A percentile compares a stretch with the other conserved stretches of the same genome.
Conservation (phyloP, 1,284 basidiomycete species). For the Golubevia pallescens region DNA sequence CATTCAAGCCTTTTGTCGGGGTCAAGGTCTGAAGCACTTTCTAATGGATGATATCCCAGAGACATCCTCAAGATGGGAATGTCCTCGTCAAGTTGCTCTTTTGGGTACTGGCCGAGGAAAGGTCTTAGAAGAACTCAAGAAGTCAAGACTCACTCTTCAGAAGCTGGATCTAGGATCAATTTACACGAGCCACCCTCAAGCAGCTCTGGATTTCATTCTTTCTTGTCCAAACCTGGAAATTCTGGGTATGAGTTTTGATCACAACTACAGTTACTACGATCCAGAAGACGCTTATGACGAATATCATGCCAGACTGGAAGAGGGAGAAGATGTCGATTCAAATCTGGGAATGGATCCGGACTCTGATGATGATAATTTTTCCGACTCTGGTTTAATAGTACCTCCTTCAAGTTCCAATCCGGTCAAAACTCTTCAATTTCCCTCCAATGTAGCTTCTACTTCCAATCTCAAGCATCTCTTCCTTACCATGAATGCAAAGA, state of each 20-base stretch:
- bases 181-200: not conserved
- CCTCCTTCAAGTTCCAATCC: not conserved
- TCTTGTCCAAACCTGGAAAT: not conserved
- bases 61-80: too few relatives aligned
- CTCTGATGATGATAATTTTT: not conserved
- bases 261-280: not conserved
- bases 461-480: not conserved
- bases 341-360: not conserved
- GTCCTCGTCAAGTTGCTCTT: too few relatives aligned
- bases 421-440: not conserved
- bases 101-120: too few relatives aligned
- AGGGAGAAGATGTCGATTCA: not conserved
- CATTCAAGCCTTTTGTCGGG: not conserved
- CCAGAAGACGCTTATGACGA: not conserved
- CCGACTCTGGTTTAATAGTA: not conserved
- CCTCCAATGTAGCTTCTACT: not conserved
- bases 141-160: not conserved
- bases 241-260: not conserved
- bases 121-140: not conserved
- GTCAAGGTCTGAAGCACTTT: too few relatives aligned
- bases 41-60: too few relatives aligned
- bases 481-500: too few relatives aligned
- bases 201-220: not conserved
- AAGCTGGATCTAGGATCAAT: not conserved
- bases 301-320: not conserved